Conservation (phyloP, 1,139 yeast genomes). For the Geotrichum candidum region DNA sequence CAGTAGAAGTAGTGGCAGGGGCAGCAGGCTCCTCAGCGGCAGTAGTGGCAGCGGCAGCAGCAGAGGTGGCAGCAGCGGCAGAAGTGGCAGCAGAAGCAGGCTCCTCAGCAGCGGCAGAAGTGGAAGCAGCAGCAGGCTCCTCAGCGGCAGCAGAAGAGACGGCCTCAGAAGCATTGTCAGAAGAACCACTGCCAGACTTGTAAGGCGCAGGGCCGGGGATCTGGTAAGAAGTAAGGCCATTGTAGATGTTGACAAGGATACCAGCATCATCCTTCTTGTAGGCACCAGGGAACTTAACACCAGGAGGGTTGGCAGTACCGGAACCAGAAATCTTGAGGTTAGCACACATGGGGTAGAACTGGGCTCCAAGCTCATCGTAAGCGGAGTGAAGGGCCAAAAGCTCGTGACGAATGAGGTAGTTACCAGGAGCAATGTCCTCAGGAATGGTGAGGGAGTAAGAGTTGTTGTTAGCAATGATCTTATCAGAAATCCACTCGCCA, state of each 20-base stretch:
- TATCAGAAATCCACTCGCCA: constrained; percentile 12
- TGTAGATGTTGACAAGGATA: constrained; percentile 16
- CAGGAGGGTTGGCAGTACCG: constrained; percentile 17
- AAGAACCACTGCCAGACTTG: constrained; percentile 8
- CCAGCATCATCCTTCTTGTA: constrained; percentile 17
- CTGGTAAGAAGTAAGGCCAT: constrained; percentile 6
- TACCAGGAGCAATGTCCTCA: constrained; percentile 14
- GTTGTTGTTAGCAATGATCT: constrained; percentile 15
- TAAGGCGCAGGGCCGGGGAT: constrained; percentile 17
- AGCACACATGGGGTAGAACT: constrained; percentile 17
- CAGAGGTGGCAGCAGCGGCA: background rate
- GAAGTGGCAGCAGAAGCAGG: background rate
- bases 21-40: constrained; percentile 7
- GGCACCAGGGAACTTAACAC: constrained; percentile 20
- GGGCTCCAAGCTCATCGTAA: constrained; percentile 10
- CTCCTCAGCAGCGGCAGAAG: background rate
- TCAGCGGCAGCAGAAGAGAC: background rate
- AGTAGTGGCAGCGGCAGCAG: background rate
- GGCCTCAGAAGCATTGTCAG: background rate
- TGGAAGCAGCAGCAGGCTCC: background rate
- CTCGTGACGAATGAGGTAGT: constrained; percentile 18
- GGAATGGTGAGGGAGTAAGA: constrained; percentile 17
- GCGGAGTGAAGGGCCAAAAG: constrained; percentile 14
- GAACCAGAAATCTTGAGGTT: constrained; percentile 18
- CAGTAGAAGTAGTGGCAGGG: constrained; percentile 8